A percentile compares a stretch with the other conserved stretches of the same genome.
These are phyloP conservation scores for Candida methanosorbosa DNA, from an alignment of 805 yeast genomes.

Conservation along the genomic window DNA sequence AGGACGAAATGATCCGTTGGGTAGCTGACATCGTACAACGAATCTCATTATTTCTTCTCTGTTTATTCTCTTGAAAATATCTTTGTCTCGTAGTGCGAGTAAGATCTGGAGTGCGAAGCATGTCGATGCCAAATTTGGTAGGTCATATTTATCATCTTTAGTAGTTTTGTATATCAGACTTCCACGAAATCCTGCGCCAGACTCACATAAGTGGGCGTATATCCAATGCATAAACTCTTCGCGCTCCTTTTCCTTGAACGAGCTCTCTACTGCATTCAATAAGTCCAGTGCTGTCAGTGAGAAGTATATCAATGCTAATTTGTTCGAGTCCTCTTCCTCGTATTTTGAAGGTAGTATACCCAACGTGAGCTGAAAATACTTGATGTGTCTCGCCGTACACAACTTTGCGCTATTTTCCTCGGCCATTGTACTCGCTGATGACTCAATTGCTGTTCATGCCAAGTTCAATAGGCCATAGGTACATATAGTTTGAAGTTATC, in stretches of 20 bases:
- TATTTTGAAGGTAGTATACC: constrained; percentile 32
- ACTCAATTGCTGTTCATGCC: too few relatives aligned
- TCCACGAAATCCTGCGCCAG: constrained; percentile 48
- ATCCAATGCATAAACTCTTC: constrained; percentile 31
- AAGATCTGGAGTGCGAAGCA: constrained; percentile 61
- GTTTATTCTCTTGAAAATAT: constrained; percentile 28
- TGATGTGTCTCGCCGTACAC: too few relatives aligned
- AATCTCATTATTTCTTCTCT: constrained; percentile 38
- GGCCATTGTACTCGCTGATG: too few relatives aligned
- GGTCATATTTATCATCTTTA: constrained; percentile 33
- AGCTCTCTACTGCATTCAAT: constrained; percentile 20
- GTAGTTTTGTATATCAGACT: constrained; percentile 35
- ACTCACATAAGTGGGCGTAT: constrained; percentile 34
- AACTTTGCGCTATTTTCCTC: too few relatives aligned
- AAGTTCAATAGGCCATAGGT: too few relatives aligned
- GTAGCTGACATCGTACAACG: constrained; percentile 51
- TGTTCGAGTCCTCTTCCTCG: constrained; percentile 64
- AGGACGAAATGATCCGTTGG: constrained; percentile 51
- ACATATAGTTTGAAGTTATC: too few relatives aligned
- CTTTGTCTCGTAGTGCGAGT: constrained; percentile 39
- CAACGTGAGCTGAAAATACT: constrained; percentile 21
- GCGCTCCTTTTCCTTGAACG: constrained; percentile 20
- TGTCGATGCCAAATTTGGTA: constrained; percentile 66
- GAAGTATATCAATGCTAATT: constrained; percentile 63
- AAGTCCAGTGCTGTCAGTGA: constrained; percentile 53